These are phyloP conservation scores for Fusarium sp. DNA, from an alignment of 2,329 filamentous ascomycete genomes.

Conservation along the genomic window DNA sequence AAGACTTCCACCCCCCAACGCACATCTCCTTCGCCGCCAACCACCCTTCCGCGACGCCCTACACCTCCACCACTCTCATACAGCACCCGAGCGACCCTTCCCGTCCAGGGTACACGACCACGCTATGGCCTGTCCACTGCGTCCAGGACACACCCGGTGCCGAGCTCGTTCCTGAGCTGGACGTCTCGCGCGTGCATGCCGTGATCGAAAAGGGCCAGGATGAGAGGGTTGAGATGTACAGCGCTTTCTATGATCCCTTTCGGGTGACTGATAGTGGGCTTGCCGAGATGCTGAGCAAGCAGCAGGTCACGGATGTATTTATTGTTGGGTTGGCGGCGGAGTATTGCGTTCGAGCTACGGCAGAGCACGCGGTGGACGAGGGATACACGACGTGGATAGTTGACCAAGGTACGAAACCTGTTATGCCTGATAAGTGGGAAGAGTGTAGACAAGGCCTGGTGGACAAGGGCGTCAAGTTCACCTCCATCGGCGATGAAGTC, in stretches of 20 bases:
- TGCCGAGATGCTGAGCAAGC: conserved; percentile 62
- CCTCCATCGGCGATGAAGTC: conserved; percentile 51
- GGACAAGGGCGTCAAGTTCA: conserved; percentile 67
- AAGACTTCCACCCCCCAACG: conserved; percentile 84
- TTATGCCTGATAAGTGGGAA: conserved; percentile 70
- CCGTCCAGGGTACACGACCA: conserved; percentile 68
- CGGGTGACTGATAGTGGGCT: conserved; percentile 71
- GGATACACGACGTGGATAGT: conserved; percentile 83
- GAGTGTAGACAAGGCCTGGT: conserved; percentile 62
- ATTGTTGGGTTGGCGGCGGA: conserved; percentile 88
- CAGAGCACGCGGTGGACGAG: conserved; percentile 76
- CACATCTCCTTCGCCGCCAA: conserved; percentile 92
- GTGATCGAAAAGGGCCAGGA: conserved; percentile 83
- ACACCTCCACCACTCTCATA: no score
- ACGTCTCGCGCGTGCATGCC: conserved; percentile 65
- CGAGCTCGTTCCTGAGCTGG: conserved; percentile 76
- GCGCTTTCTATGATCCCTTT: conserved; percentile 87
- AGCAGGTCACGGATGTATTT: conserved; percentile 78
- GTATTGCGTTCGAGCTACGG: conserved; percentile 87
- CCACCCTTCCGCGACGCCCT: conserved; percentile 56
- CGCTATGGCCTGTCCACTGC: conserved; percentile 92
- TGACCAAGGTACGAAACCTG: conserved; percentile 78
- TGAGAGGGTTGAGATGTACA: conserved; percentile 87
- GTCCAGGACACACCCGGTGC: conserved; percentile 78
- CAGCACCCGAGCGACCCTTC: conserved; percentile 24